Evolutionary conservation across 352 stramenopile genomes (phyloP).

Genomic region (Plasmopara viticola): DNA sequence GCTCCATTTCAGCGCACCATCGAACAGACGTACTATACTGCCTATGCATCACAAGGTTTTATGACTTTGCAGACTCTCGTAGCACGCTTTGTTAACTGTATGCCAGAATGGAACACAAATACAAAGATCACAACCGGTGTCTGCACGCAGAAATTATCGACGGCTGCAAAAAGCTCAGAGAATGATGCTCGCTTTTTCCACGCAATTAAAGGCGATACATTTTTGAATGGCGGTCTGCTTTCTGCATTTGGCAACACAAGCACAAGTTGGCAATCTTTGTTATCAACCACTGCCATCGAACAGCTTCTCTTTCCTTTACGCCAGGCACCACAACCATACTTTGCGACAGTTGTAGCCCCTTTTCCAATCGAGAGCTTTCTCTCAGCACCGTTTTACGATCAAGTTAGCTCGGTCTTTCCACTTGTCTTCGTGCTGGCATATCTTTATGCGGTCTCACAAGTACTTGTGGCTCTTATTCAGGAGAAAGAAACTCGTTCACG

Average conservation of each 20-base stretch:
- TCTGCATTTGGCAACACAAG: constrained; percentile 2
- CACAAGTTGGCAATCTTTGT: constrained; percentile 1
- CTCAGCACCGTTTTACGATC: constrained; percentile 59
- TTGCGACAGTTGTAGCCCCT: constrained; percentile 25
- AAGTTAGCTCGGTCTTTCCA: constrained; percentile 54
- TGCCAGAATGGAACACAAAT: constrained; percentile 37
- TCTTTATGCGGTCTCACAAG: constrained; percentile 55
- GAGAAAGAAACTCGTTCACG: constrained; percentile 68
- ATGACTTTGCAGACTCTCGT: constrained; percentile 65
- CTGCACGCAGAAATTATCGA: constrained; percentile 38
- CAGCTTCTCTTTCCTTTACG: constrained; percentile 35
- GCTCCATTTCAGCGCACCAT: constrained; percentile 40
- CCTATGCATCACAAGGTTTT: constrained; percentile 43
- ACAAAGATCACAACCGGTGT: constrained; percentile 31
- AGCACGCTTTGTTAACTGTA: constrained; percentile 51
- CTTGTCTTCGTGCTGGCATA: constrained; percentile 87
- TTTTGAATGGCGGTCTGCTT: constrained; percentile 20
- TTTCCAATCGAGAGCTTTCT: constrained; percentile 45
- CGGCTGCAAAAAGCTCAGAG: constrained; percentile 15
- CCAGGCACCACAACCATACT: constrained; percentile 41
- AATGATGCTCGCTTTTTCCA: constrained; percentile 25
- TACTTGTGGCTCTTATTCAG: constrained; percentile 77
- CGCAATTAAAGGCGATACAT: constrained; percentile 26
- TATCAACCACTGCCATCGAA: constrained; percentile 10
- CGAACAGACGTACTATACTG: constrained; percentile 30